phyloP scores from a whole-genome alignment of 257 asterid genomes.

The Solanum commersonii region DNA sequence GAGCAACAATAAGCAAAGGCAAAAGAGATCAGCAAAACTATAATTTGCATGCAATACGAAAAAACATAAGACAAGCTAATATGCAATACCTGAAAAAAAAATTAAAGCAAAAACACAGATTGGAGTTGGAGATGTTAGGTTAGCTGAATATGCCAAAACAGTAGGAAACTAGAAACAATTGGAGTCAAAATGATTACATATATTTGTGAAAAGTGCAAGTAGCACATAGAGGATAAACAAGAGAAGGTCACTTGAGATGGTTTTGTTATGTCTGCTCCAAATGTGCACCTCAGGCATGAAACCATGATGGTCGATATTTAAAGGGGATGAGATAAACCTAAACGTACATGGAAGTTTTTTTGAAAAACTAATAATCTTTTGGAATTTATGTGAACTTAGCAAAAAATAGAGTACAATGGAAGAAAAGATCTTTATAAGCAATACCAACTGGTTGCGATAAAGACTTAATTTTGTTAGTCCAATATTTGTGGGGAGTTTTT shows the following conservation, averaged over 20 bases:
- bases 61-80: background rate
- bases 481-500: background rate
- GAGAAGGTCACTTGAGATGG: background rate
- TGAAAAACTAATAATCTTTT: background rate
- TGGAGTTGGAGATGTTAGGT: background rate
- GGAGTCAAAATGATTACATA: background rate
- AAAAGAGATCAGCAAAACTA: background rate
- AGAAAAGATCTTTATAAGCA: background rate
- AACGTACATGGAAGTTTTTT: background rate
- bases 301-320: background rate
- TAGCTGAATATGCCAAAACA: background rate
- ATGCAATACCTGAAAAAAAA: background rate
- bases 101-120: background rate
- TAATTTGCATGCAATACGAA: background rate
- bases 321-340: background rate
- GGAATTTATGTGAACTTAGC: background rate
- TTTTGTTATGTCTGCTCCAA: background rate
- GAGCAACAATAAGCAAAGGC: constrained; percentile 1
- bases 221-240: background rate
- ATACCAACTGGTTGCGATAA: background rate
- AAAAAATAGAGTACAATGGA: background rate
- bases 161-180: background rate
- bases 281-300: background rate
- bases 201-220: background rate
- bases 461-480: background rate